Evolutionary conservation across 176 grass and related monocot genomes (phyloP).

Genomic region (Tuctoria greenei): DNA sequence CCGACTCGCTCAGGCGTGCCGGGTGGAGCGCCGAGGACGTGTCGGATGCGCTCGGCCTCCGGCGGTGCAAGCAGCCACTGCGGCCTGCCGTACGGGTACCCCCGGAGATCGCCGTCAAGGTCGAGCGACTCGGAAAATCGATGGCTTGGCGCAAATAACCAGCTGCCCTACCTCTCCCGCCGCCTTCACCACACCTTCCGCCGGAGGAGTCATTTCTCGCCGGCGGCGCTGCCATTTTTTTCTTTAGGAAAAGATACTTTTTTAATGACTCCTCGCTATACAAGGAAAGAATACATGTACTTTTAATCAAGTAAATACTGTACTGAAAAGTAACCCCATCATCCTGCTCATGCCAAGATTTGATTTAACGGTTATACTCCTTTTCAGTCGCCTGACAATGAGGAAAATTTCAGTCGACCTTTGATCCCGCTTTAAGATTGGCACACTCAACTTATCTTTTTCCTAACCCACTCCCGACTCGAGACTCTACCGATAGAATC

Average conservation of each 20-base stretch:
- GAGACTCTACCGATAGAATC: too few relatives aligned
- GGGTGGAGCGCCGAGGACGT: conserved; percentile 87
- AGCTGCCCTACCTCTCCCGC: not conserved
- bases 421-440: too few relatives aligned
- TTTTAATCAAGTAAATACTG: conserved; percentile 44
- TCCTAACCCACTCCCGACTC: too few relatives aligned
- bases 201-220: not conserved
- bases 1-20: conserved; percentile 59
- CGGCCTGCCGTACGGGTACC: conserved; percentile 39
- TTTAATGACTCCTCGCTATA: conserved; percentile 37
- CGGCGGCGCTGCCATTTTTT: not conserved
- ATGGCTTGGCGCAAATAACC: conserved; percentile 42
- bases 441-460: too few relatives aligned
- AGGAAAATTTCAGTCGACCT: too few relatives aligned
- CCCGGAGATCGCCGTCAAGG: conserved; percentile 62
- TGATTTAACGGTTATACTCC: conserved; percentile 41
- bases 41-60: conserved; percentile 68
- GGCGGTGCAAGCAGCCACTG: conserved; percentile 37
- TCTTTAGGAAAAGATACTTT: conserved; percentile 11
- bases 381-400: too few relatives aligned
- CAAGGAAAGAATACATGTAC: conserved; percentile 53
- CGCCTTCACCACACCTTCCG: not conserved
- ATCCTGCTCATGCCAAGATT: conserved; percentile 17
- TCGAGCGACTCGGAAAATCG: conserved; percentile 54
- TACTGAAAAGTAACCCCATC: conserved; percentile 31